Base-by-base conservation (phyloP, 1,284 basidiomycete species). In the Trametes pubescens region DNA sequence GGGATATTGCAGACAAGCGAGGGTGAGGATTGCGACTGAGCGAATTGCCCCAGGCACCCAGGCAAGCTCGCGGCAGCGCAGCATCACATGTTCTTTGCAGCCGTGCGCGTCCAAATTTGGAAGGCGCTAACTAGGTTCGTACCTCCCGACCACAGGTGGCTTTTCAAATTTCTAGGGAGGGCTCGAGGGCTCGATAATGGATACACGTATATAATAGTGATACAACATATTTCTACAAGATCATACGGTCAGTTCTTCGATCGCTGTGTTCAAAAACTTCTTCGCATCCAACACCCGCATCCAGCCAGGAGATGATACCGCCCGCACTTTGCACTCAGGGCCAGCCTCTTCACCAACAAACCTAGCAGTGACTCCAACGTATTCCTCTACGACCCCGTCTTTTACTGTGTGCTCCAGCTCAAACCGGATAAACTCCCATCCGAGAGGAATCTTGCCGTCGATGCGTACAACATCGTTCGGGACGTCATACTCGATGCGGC, bases 381-480 rank as follows among this genome's bases (percentile, higher is more conserved):
- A 92, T 54, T 80, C 69, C 65, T 85, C 80, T 5, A 75, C 78
- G 38, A 81, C 78, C 0, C 76, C 67, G 4, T 26, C 57, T 13
- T 61, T 59, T 5, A 58, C 18, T n/a, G 54, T 40, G 59, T 72
- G 65, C n/a, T 49, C 29, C 26, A 89, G 61, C 55, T 81, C 79
- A 71, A 91, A 90, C 64, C 85, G 85, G 61, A 77, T 79, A 71
- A 93, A 91, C 64, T 80, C 78, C 91, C 91, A 93, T 37, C 89
- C 90, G 34, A 71, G 69, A 0, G 87, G 84, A n/a, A 75, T 70
- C 51, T 75, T 68, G 0, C 84, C 85, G 67, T 93, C 91, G 40
- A 93, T 81, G 32, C 79, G 80, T 34, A 93, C 78, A 10, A 76
- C 66, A 57, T 83, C 82, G 34, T 78, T 71, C 24, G 73, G 73